A percentile compares a stretch with the other conserved stretches of the same genome.
Evolutionary conservation across 352 stramenopile genomes (phyloP).

Genomic region (Lagenidium sp.): DNA sequence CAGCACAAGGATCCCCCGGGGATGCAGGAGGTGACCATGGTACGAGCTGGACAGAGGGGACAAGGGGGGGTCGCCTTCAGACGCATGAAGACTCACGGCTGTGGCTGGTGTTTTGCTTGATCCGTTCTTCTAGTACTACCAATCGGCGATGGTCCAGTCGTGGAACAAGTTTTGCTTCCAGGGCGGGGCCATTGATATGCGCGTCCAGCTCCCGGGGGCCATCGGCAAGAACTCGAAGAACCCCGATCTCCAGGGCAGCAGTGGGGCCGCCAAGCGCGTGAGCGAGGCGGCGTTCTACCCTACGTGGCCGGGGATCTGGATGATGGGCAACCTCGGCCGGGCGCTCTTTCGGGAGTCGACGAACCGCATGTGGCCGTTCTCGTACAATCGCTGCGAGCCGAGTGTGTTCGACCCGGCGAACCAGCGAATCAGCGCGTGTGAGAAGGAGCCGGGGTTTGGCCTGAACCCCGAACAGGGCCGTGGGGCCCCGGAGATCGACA

Average conservation of each 20-base stretch:
- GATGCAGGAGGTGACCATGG: constrained; percentile 15
- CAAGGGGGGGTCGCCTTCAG: no score
- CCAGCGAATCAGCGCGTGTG: constrained; percentile 78
- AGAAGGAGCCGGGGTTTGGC: constrained; percentile 83
- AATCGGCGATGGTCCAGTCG: constrained; percentile 85
- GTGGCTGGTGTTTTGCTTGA: no score
- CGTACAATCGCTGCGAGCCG: constrained; percentile 83
- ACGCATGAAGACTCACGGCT: no score
- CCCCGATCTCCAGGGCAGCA: constrained; percentile 34
- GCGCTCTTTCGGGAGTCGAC: constrained; percentile 90
- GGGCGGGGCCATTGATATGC: constrained; percentile 90
- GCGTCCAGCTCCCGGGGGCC: constrained; percentile 83
- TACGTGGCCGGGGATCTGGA: constrained; percentile 94
- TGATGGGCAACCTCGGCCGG: constrained; percentile 92
- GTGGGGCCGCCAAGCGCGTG: constrained; percentile 19
- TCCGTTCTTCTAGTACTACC: no score
- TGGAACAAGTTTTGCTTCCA: constrained; percentile 97
- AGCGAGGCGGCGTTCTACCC: constrained; percentile 39
- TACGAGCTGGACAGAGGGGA: no score
- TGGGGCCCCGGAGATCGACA: constrained; percentile 92
- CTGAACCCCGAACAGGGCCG: constrained; percentile 79
- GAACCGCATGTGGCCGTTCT: constrained; percentile 94
- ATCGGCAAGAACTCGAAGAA: constrained; percentile 28
- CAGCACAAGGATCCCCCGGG: constrained; percentile 13
- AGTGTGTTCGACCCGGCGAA: constrained; percentile 12